Evolutionary conservation across 2,329 filamentous ascomycete genomes (phyloP), one percentile per base, ranked within the genome.

Genomic region (Metarhizium sp.): DNA sequence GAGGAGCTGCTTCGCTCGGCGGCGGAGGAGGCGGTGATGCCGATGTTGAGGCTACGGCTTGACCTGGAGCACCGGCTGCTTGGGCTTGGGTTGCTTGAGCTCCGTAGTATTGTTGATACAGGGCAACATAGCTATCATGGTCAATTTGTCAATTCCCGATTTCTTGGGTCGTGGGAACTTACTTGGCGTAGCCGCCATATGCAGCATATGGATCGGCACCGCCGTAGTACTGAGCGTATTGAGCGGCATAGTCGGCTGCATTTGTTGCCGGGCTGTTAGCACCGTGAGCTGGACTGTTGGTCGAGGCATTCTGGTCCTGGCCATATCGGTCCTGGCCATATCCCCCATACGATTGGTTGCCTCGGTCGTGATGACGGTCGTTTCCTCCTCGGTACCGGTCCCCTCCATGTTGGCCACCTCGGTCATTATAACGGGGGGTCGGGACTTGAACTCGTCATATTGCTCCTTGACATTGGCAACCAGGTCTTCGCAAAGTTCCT

Each of bases 361-460:
- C 55, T 64, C 62, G 60, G 50, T 62, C 60, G 16, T 66, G 62
- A 53, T 68, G 59, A 34, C 63, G 58, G 47, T 54, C 70, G 63
- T 55, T 51, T 49, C 71, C 68, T 52, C 63, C 62, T 6, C 66
- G 60, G 32, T 69, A 67, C 52, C 67, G 69, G 30, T 69, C 63
- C 46, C 62, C 65, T 52, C 62, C 65, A 55, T 61, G 63, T 20
- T 61, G 60, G 45, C 67, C 67, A 13, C 67, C 66, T 62, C 71
- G 66, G 62, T 78, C 81, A 62, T 82, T 86, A 49, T 74, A 73
- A 51, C 87, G 86, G 58, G 85, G 16, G 88, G 88, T 7, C 89
- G 85, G 61, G 84, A 84, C 73, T 96, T 97, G 78, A 92, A 95
- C 50, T 86, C 85, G 67, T 96, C 88, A 68, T 96, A 97, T 68